phyloP scores from a whole-genome alignment of 2,329 filamentous ascomycete species.

The Trichoderma simmonsii region DNA sequence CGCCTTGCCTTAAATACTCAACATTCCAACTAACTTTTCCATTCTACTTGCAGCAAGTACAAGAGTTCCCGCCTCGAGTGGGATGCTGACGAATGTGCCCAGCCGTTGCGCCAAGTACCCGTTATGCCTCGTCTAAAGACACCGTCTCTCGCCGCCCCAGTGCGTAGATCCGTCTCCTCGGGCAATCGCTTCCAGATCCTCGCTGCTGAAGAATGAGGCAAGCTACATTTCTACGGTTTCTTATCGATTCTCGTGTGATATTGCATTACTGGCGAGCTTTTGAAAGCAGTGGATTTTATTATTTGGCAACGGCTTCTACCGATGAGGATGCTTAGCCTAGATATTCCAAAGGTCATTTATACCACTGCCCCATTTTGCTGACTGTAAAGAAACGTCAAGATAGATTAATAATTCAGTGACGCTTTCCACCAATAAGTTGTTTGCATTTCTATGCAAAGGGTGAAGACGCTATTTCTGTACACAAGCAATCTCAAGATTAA shows the following conservation, averaged over 20 bases:
- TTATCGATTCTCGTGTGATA: background rate
- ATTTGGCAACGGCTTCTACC: background rate
- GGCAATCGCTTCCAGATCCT: constrained; percentile 63
- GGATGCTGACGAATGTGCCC: constrained; percentile 69
- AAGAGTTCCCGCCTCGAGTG: constrained; percentile 69
- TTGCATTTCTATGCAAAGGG: background rate
- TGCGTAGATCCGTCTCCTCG: constrained; percentile 38
- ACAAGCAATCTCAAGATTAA: background rate
- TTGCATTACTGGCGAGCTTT: background rate
- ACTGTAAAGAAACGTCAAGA: background rate
- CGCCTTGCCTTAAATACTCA: too few species aligned
- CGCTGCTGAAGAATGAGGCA: constrained; percentile 41
- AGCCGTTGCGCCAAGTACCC: constrained; percentile 43
- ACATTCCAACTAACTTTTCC: background rate
- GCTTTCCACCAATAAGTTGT: background rate
- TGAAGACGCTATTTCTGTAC: background rate
- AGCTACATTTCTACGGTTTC: background rate
- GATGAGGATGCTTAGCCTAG: background rate
- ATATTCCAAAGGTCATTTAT: background rate
- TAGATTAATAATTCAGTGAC: background rate
- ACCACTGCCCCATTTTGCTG: background rate
- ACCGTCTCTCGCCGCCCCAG: constrained; percentile 21
- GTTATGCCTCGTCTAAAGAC: constrained; percentile 19
- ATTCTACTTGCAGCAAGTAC: constrained; percentile 52
- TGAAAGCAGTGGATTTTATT: background rate